Conservation (phyloP, 1,284 basidiomycete species). For the Puccinia horiana region DNA sequence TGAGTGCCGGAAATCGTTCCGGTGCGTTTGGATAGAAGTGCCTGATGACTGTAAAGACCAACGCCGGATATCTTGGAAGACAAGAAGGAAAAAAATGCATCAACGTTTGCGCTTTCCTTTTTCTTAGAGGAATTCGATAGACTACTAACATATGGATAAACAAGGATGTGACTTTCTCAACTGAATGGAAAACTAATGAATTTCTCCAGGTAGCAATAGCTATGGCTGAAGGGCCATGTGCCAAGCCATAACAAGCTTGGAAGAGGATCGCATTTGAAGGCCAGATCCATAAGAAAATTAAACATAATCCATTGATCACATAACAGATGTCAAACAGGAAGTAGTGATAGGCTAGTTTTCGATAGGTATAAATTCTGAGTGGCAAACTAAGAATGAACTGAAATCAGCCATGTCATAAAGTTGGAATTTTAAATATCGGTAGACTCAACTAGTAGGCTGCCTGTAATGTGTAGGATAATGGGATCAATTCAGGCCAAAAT, state of each 20-base stretch:
- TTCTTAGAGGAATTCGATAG: background rate
- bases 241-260: constrained; percentile 56
- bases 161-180: constrained; percentile 57
- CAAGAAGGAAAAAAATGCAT: constrained; percentile 46
- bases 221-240: constrained; percentile 53
- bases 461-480: constrained; percentile 55
- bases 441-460: constrained; percentile 51
- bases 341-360: constrained; percentile 55
- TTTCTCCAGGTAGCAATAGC: constrained; percentile 58
- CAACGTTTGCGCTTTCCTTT: constrained; percentile 51
- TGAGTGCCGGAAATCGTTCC: constrained; percentile 27
- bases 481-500: constrained; percentile 55
- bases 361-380: constrained; percentile 55
- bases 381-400: constrained; percentile 51
- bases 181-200: constrained; percentile 57
- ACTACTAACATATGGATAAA: constrained; percentile 56
- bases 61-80: constrained; percentile 35
- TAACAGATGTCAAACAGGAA: constrained; percentile 57
- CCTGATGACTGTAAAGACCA: constrained; percentile 48
- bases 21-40: constrained; percentile 49
- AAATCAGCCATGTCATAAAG: background rate
- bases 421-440: background rate
- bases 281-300: constrained; percentile 56
- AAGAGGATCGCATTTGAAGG: constrained; percentile 54
- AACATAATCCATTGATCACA: constrained; percentile 55